These are phyloP conservation scores for Geosmithia morbida DNA, from an alignment of 2,329 filamentous ascomycete genomes.

Conservation along the genomic window DNA sequence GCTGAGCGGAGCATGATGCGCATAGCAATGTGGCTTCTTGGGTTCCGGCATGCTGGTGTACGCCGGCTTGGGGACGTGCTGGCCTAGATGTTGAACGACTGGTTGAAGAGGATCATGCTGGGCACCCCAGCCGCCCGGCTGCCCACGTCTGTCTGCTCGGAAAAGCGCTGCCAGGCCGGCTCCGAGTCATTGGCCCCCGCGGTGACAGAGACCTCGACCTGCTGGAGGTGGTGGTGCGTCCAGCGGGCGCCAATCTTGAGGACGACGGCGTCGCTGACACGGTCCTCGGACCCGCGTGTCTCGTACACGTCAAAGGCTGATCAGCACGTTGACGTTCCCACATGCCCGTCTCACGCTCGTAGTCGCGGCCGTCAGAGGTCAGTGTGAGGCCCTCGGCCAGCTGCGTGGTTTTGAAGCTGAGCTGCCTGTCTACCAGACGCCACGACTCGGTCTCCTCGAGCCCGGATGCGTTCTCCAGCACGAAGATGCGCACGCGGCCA, in stretches of 20 bases:
- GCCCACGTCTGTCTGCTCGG: not conserved
- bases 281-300: not conserved
- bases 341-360: conserved; percentile 13
- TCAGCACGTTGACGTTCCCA: conserved; percentile 13
- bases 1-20: conserved; percentile 17
- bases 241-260: conserved; percentile 21
- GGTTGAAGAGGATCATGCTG: conserved; percentile 5
- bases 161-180: conserved; percentile 6
- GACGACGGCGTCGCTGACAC: conserved; percentile 14
- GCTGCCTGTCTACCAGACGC: conserved; percentile 10
- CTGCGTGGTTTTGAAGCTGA: conserved; percentile 12
- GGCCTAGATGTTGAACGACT: conserved; percentile 18
- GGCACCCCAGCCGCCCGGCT: not conserved
- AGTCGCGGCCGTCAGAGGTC: conserved; percentile 20
- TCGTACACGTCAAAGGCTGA: conserved; percentile 8
- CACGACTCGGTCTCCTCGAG: conserved; percentile 7
- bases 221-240: conserved; percentile 20
- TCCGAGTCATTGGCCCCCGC: conserved; percentile 2
- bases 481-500: conserved; percentile 14
- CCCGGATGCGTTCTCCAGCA: conserved; percentile 2
- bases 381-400: conserved; percentile 16
- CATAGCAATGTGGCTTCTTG: conserved; percentile 13
- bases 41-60: conserved; percentile 23
- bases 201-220: conserved; percentile 11
- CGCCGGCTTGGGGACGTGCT: conserved; percentile 22